Base-by-base conservation (phyloP, 768 basidiomycete genomes). In the Daedalea quercina region DNA sequence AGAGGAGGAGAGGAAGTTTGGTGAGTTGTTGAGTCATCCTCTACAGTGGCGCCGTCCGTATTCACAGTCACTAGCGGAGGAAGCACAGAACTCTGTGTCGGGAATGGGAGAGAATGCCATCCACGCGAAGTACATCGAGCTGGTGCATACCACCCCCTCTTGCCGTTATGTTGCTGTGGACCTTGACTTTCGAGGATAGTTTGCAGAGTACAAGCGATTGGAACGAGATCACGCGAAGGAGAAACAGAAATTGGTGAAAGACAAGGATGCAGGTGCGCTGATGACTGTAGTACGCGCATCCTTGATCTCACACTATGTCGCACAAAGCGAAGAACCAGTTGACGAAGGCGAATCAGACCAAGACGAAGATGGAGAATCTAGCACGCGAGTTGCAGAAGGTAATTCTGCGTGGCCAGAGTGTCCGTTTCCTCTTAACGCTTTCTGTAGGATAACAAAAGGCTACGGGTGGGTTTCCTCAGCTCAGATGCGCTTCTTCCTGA, bases 341-440 rank as follows among this genome's bases (percentile, higher is more conserved):
- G 44, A 90, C 87, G 8, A 94, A 94, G 67, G 84, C 88, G 31
- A 92, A 90, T 61, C 87, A 90, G 70, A 86, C 87, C 28, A 91
- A 91, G 73, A 80, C 83, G 31, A 92, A 87, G 73, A 90, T 93
- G 78, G 91, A 94, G 70, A 90, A 87, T 63, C 76, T 94, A 31
- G 91, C 90, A 46, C 80, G 91, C 50, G 90, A 93, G 70, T 69
- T 94, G 56, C 90, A 92, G 73, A 94, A 93, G 79, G 90, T 90
- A 56, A 58, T 56, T 44, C 11, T 33, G 40, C 33, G 20, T 41
- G 42, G 31, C 47, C n/a, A 47, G 28, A 17, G 34, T 45, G 25
- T 31, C 51, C 26, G 34, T 42, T 50, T 6, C 40, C 51, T 53
- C 54, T 64, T 55, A 63, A 59, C 53, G 19, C 41, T 43, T 42